Evolutionary conservation across 805 yeast species (phyloP), one percentile per base, ranked within the genome.

Genomic region (Saccharomycopsis babjevae): DNA sequence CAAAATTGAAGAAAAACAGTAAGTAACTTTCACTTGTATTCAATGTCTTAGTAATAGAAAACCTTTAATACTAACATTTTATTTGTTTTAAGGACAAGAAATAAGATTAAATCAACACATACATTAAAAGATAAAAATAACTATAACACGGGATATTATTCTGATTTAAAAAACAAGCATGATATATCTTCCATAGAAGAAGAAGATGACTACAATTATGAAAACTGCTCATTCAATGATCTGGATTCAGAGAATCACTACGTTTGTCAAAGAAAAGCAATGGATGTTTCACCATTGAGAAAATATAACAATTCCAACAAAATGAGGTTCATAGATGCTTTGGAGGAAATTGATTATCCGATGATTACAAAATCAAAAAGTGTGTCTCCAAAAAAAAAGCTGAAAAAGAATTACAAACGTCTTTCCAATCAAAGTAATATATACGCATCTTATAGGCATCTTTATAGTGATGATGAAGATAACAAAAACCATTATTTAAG

Each of bases 211-310:
- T n/a, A 59, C 1, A 58, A 58, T 13, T 18, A 42, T 30, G 32
- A 55, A n/a, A 13, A 25, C 8, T 28, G 7, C 42, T 25, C 40
- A 16, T 32, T 20, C 54, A 54, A 57, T 58, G 65, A 61, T 18
- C 57, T 54, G 36, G 64, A 61, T 62, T 40, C 62, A 54, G 58
- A 59, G 40, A 57, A 63, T 18, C 43, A 63, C 58, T 50, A n/a
- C 39, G n/a, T 39, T 10, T 28, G 5, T 18, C 28, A 52, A 32
- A 38, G 6, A 13, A 36, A 11, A 11, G 13, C 28, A 10, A 30
- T 20, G 5, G 15, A 13, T 46, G 11, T 5, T 11, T 22, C 25
- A 22, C 52, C 28, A 22, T 8, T 46, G 13, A 46, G 28, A 13
- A 22, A 46, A 46, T 46, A 46, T 25, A 25, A 13, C 8, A 8